Base-by-base conservation (phyloP, 371 early-diverging fungal species). In the Lichtheimia ramosa region DNA sequence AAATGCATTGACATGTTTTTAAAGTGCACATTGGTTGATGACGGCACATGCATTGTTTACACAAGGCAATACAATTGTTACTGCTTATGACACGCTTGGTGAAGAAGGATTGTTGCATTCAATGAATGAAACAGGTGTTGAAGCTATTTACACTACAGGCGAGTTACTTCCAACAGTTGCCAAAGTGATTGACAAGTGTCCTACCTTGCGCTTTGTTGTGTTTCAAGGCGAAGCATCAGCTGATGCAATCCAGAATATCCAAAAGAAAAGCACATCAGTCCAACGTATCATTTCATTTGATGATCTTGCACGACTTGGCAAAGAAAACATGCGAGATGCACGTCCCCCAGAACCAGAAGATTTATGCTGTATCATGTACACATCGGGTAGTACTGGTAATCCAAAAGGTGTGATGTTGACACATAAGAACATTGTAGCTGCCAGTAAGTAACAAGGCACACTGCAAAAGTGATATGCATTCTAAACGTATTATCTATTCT, bases 361-460 rank as follows among this genome's bases (percentile, higher is more conserved):
- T 64, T 64, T 90, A 49, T 92, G 95, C 65, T 88, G 96, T 74
- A 91, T 99, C 71, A 94, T 96, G 86, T 99, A 98, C 74, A 97
- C 99, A 21, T 94, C 94, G 43, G 99, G 98, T 48, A 91, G 93
- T 2, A 92, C 94, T 5, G 99, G 99, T 39, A 82, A 77, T 56
- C 92, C 96, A 43, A 97, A 96, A 77, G 97, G 96, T 61, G 93
- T 95, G 5, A 73, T 92, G 68, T 68, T 96, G 20, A 83, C 89
- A n/a, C 96, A 97, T 72, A 81, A 79, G 52, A 94, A 94, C 68
- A 74, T 99, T 64, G 83, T 97, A 55, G 87, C 83, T 58, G 81
- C 85, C 58, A 73, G 86, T 83, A 80, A 74, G 74, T 40, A 42
- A 24, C 15, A 15, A 2, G 34, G 48, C n/a, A 20, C 27, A 58